Percentiles rank a stretch among this genome's conserved stretches.
These are phyloP conservation scores for Chrysophaeum taylorii DNA, from an alignment of 352 stramenopile species.

Conservation along the genomic window DNA sequence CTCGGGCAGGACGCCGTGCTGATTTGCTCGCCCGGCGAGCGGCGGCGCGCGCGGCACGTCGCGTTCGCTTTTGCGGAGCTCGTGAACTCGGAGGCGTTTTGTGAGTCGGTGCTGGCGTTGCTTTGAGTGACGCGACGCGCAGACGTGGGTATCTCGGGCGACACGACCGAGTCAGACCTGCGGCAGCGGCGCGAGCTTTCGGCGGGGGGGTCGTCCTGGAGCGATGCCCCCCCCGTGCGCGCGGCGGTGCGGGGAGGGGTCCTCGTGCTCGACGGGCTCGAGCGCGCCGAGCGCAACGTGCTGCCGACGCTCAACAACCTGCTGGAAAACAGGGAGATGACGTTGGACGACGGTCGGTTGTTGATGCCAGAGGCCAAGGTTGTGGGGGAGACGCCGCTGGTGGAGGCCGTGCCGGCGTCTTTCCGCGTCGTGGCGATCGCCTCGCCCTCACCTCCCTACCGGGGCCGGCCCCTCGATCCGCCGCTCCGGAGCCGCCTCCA, in stretches of 20 bases:
- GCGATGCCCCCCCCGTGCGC: slow-evolving; percentile 75
- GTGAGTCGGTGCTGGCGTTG: too few species aligned
- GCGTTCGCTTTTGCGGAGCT: slow-evolving; percentile 8
- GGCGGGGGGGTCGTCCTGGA: not conserved
- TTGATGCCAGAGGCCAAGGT: slow-evolving; percentile 51
- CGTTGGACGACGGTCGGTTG: slow-evolving; percentile 80
- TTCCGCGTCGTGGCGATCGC: slow-evolving; percentile 82
- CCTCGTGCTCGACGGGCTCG: slow-evolving; percentile 84
- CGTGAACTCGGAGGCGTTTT: not conserved
- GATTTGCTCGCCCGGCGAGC: slow-evolving; percentile 1
- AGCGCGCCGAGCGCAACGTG: slow-evolving; percentile 89
- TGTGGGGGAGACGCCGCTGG: not conserved
- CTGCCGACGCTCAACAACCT: slow-evolving; percentile 93
- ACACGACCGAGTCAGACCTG: slow-evolving; percentile 75
- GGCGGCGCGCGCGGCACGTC: not conserved
- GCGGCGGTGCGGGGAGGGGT: slow-evolving; percentile 81
- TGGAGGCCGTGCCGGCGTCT: slow-evolving; percentile 56
- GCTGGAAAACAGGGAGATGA: slow-evolving; percentile 87
- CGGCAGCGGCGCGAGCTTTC: slow-evolving; percentile 48
- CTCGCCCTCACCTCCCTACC: not conserved
- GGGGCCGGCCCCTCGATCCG: slow-evolving; percentile 48
- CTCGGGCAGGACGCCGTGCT: not conserved
- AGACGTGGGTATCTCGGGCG: slow-evolving; percentile 73
- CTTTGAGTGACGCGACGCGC: too few species aligned
- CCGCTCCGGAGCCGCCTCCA: slow-evolving; percentile 36